Percentiles rank a stretch among this genome's conserved stretches.
Conservation (phyloP, 192 early-diverging fungal species). For the Umbelopsis sp. region DNA sequence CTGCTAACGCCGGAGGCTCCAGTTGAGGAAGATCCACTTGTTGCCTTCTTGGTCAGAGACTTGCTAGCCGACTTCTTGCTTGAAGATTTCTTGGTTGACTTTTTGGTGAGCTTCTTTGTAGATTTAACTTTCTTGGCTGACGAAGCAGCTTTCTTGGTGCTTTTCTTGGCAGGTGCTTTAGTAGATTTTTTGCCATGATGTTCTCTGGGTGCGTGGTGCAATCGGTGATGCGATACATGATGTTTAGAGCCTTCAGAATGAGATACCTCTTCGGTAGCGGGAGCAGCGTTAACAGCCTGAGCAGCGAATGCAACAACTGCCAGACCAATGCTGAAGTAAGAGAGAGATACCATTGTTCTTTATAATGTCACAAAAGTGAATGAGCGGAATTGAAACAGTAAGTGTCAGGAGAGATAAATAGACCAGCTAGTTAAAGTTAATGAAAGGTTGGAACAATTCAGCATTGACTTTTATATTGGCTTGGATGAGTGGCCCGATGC, state of each 20-base stretch:
- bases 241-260: background rate
- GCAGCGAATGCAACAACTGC: constrained; percentile 5
- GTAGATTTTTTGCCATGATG: background rate
- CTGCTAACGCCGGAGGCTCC: background rate
- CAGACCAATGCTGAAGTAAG: background rate
- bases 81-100: background rate
- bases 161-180: background rate
- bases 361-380: background rate
- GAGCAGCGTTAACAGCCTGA: background rate
- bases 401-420: background rate
- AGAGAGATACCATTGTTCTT: constrained; percentile 18
- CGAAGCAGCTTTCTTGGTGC: background rate
- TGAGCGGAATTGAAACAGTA: constrained; percentile 1
- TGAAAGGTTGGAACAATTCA: too few species aligned
- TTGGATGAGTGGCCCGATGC: too few species aligned
- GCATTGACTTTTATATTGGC: too few species aligned
- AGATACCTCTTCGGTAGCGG: background rate
- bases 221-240: background rate
- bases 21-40: background rate
- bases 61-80: background rate
- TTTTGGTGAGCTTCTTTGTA: background rate
- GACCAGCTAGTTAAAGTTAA: constrained; percentile 11
- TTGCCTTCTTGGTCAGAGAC: background rate
- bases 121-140: too few species aligned
- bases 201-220: background rate